Evolutionary conservation across 2,329 filamentous ascomycete genomes (phyloP), one percentile per base, ranked within the genome.

Genomic region (Lasiodiplodia citricola): DNA sequence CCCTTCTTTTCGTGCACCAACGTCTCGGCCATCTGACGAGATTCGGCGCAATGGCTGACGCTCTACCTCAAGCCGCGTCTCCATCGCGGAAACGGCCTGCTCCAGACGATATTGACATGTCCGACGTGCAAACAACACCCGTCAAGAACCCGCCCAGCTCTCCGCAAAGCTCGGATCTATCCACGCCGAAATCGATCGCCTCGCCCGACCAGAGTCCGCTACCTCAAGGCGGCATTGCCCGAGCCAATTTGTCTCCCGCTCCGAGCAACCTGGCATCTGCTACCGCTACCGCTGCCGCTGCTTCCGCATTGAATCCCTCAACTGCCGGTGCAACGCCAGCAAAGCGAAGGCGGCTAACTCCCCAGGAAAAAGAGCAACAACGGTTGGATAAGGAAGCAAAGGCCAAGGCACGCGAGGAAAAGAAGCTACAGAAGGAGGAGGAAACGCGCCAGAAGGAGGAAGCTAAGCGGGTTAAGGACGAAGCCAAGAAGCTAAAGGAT

Each of bases 331-430:
- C 66, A n/a, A 41, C 58, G 3, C 75, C 77, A 50, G 77, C 83
- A 16, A 85, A 85, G 73, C 73, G 79, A 50, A 74, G 80, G 66
- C 83, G 81, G 69, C 71, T 84, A 55, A 84, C 82, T 1, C 70
- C 75, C 41, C 71, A 80, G 63, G 83, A 85, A 71, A 83, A 83
- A 68, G 77, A 82, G 31, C 75, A 79, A 41, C 73, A 78, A 62
- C 73, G 71, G 7, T 71, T 77, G 2, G 79, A 80, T 38, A 81
- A 81, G 63, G 80, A 81, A 58, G 76, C 74, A 3, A 80, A 77
- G 64, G 75, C 76, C 3, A 77, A 77, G 58, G 73, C 71, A 47
- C 79, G 80, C 71, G 78, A 77, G 52, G 78, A 81, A 68, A 72
- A 77, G 67, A 80, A 77, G 68, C 75, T 74, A 14, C 75, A 77